phyloP scores from a whole-genome alignment of 2,329 filamentous ascomycete genomes.

The Trichoderma asperellum region DNA sequence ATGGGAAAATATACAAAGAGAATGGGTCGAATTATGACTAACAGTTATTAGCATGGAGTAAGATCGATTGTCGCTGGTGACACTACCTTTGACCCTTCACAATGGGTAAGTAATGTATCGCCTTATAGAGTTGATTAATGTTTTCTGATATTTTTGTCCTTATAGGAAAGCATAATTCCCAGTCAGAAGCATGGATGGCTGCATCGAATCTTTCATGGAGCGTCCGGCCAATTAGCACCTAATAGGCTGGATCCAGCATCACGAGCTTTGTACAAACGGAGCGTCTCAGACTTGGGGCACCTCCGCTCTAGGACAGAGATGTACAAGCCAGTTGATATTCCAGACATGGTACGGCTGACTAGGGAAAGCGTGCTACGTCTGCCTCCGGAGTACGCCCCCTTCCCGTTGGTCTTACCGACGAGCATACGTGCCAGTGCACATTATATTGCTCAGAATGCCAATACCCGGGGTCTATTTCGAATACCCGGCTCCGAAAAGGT shows the following conservation, averaged over 20 bases:
- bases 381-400: constrained; percentile 61
- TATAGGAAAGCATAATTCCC: constrained; percentile 30
- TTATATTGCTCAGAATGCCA: constrained; percentile 60
- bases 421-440: constrained; percentile 70
- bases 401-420: constrained; percentile 63
- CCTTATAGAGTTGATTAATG: not conserved
- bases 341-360: constrained; percentile 64
- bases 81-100: constrained; percentile 42
- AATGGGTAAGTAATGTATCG: constrained; percentile 39
- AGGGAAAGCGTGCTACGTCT: constrained; percentile 66
- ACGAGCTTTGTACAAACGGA: constrained; percentile 50
- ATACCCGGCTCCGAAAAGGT: constrained; percentile 62
- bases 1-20: not conserved
- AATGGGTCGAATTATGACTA: not conserved
- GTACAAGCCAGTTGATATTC: constrained; percentile 56
- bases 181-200: constrained; percentile 45
- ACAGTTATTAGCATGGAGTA: constrained; percentile 55
- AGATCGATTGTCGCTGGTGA: constrained; percentile 46
- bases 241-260: constrained; percentile 20
- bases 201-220: constrained; percentile 42
- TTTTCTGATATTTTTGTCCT: not conserved
- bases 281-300: constrained; percentile 59
- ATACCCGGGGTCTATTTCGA: constrained; percentile 64
- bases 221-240: constrained; percentile 31
- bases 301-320: constrained; percentile 50